Evolutionary conservation across 2,329 filamentous ascomycete genomes (phyloP).

Genomic region (Fusarium avenaceum): DNA sequence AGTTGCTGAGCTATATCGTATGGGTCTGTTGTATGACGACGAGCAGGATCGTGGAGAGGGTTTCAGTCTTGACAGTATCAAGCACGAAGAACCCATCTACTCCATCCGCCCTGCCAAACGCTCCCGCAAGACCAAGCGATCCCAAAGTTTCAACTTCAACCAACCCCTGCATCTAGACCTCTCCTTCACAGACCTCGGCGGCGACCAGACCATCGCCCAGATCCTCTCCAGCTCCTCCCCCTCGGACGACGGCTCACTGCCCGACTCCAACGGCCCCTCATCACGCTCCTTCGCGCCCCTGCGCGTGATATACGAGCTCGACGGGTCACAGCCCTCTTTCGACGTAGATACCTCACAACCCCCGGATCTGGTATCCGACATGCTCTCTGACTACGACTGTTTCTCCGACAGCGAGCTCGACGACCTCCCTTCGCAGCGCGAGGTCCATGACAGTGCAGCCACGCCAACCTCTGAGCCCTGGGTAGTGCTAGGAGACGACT

Average conservation of each 20-base stretch:
- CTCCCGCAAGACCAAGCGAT: conserved; percentile 47
- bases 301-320: conserved; percentile 58
- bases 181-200: conserved; percentile 59
- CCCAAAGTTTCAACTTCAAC: conserved; percentile 43
- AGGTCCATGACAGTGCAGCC: conserved; percentile 50
- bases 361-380: conserved; percentile 53
- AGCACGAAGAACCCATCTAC: conserved; percentile 56
- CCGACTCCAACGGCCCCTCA: conserved; percentile 10
- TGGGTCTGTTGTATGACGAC: conserved; percentile 62
- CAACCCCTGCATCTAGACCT: conserved; percentile 55
- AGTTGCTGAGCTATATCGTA: conserved; percentile 58
- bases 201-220: conserved; percentile 56
- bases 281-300: conserved; percentile 51
- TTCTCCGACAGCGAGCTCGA: conserved; percentile 56
- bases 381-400: conserved; percentile 55
- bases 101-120: conserved; percentile 55
- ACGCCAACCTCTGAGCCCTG: conserved; percentile 54
- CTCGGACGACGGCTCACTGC: conserved; percentile 34
- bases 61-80: conserved; percentile 59
- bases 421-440: conserved; percentile 51
- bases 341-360: conserved; percentile 55
- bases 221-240: conserved; percentile 49
- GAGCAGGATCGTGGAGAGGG: conserved; percentile 52
- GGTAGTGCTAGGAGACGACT: conserved; percentile 62
- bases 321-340: conserved; percentile 51